A percentile compares a stretch with the other conserved stretches of the same genome.
These are phyloP conservation scores for Trifolium fragiferum DNA, from an alignment of 306 rosid species.

Conservation along the genomic window DNA sequence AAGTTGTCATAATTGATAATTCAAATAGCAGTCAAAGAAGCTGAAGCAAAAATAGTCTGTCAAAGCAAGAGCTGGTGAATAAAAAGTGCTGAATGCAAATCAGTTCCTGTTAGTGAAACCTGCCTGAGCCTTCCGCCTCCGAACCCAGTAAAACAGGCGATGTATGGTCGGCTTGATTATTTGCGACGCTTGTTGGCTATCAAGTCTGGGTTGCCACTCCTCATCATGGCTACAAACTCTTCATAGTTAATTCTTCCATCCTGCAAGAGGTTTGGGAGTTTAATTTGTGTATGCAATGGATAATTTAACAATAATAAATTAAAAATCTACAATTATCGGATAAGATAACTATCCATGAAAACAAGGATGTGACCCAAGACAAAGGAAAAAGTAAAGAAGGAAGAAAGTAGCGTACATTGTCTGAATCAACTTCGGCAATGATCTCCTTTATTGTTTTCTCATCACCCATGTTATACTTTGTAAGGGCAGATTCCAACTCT, in stretches of 20 bases:
- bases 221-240: slow-evolving; percentile 95
- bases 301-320: not conserved
- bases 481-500: slow-evolving; percentile 88
- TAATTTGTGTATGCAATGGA: slow-evolving; percentile 9
- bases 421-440: slow-evolving; percentile 91
- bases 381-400: not conserved
- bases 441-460: slow-evolving; percentile 93
- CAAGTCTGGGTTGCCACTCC: slow-evolving; percentile 85
- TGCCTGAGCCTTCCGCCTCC: not conserved
- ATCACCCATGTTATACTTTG: slow-evolving; percentile 92
- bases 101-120: slow-evolving; percentile 1
- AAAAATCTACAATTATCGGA: slow-evolving; percentile 2
- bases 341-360: slow-evolving; percentile 28
- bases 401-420: slow-evolving; percentile 59
- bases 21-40: slow-evolving; percentile 15
- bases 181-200: slow-evolving; percentile 63
- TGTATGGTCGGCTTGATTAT: slow-evolving; percentile 37
- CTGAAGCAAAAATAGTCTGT: not conserved
- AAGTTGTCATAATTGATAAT: not conserved
- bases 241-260: slow-evolving; percentile 94
- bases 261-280: slow-evolving; percentile 53
- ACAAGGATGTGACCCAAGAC: not conserved
- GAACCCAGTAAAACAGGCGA: slow-evolving; percentile 31
- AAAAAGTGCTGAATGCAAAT: not conserved
- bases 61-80: not conserved